Base-by-base conservation (phyloP, 208 protist genomes). In the Leishmania lainsoni region DNA sequence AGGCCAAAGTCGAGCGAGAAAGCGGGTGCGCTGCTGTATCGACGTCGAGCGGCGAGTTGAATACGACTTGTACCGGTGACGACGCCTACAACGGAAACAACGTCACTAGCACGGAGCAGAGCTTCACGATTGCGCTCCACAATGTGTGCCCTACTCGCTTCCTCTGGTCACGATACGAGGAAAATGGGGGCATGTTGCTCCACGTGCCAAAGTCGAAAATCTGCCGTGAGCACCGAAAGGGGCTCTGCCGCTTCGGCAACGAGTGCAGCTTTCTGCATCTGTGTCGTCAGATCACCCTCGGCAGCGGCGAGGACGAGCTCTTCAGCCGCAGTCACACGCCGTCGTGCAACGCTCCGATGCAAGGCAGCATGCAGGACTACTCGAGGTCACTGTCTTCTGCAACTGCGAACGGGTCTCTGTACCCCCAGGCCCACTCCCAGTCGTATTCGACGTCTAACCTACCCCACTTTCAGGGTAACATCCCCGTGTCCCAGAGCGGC, bases 241-340 rank as follows among this genome's bases (percentile, higher is more conserved):
- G 92, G 0, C 86, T 96, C 51, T 97, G 94, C 84, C 90, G 92
- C 68, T 96, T 96, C 69, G 94, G 93, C 49, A 92, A 96, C 70
- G 92, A 96, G 58, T 97, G 94, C 87, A 90, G 87, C 52, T 97
- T 96, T 73, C 79, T 97, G 54, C 94, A 97, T 78, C 81, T 96
- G 29, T 97, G 94, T 79, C 88, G 93, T 22, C 77, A 92, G 48
- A 87, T 91, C 8, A 69, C 83, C 0, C 81, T 92, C 26, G 86
- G 82, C 71, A 72, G 76, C 65, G 85, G 81, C 68, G 84, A 93
- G 16, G 76, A 84, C 3, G 83, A 84, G 9, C 35, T 78, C 26
- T 63, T 65, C 54, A 72, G 51, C 49, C 66, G 71, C 65, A 77
- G 75, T 45, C 83, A 78, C 78, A 81, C 81, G 29, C 81, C 73